Evolutionary conservation across 768 basidiomycete species (phyloP).

Genomic region (Tremella mesenterica): DNA sequence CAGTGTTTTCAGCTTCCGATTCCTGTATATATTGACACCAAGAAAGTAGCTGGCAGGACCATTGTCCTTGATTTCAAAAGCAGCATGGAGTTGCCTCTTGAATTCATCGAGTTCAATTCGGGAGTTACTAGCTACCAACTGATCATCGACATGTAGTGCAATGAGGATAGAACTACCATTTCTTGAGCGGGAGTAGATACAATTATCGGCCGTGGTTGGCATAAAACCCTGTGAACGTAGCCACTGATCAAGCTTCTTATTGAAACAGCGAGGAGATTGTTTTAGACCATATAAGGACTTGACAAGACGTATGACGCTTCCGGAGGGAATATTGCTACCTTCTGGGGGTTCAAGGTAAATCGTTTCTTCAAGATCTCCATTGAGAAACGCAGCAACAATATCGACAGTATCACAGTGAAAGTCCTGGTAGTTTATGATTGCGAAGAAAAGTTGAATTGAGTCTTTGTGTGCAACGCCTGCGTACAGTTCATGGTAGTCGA

Average conservation of each 20-base stretch:
- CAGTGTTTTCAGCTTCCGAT: background rate
- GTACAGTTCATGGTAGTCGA: slow-evolving; percentile 48
- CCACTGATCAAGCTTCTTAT: background rate
- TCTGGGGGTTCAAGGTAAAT: slow-evolving; percentile 23
- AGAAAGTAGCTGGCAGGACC: slow-evolving; percentile 7
- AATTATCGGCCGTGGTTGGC: slow-evolving; percentile 9
- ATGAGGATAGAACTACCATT: background rate
- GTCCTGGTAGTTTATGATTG: slow-evolving; percentile 7
- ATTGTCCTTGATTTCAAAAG: slow-evolving; percentile 6
- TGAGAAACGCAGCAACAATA: slow-evolving; percentile 15
- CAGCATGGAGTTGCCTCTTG: background rate
- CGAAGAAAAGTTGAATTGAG: slow-evolving; percentile 16
- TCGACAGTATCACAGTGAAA: slow-evolving; percentile 16
- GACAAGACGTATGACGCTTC: background rate
- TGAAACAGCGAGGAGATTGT: slow-evolving; percentile 10
- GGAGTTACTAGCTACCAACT: slow-evolving; percentile 4
- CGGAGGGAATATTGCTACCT: slow-evolving; percentile 6
- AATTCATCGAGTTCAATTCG: background rate
- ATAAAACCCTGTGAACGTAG: slow-evolving; percentile 1
- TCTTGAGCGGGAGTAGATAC: background rate
- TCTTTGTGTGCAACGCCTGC: slow-evolving; percentile 36
- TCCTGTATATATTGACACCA: slow-evolving; percentile 7
- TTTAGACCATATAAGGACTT: slow-evolving; percentile 20
- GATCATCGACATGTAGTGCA: slow-evolving; percentile 8
- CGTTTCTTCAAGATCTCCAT: slow-evolving; percentile 25